These are phyloP conservation scores for Mycena sanguinolenta DNA, from an alignment of 768 basidiomycete species.

Conservation along the genomic window DNA sequence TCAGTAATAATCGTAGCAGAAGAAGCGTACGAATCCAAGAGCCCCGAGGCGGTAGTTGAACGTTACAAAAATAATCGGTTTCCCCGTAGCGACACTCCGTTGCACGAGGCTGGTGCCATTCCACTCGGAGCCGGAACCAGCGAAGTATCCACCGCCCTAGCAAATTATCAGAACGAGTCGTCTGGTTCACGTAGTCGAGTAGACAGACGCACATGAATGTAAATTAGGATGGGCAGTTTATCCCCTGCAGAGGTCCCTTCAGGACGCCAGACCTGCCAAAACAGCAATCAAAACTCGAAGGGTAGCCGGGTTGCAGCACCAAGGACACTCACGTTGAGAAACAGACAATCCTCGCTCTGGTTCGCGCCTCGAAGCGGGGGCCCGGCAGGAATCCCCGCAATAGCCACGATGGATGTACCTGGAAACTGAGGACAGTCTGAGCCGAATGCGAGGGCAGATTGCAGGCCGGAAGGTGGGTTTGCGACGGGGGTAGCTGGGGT, in stretches of 20 bases:
- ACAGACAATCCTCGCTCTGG: constrained; percentile 20
- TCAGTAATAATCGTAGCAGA: neutral
- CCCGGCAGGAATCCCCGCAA: neutral
- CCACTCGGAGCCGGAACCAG: constrained; percentile 15
- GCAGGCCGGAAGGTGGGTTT: neutral
- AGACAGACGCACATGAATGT: neutral
- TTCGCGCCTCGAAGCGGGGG: constrained; percentile 16
- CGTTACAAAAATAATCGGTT: constrained; percentile 1
- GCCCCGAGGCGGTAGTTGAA: constrained; percentile 12
- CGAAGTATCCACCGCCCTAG: constrained; percentile 15
- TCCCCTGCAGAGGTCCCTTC: neutral
- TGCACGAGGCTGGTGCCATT: constrained; percentile 6
- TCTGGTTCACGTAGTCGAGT: too few relatives aligned
- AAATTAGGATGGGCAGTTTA: neutral
- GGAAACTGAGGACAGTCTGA: constrained; percentile 19
- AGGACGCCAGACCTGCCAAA: neutral
- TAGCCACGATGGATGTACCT: neutral
- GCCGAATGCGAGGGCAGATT: constrained; percentile 8
- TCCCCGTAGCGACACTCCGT: constrained; percentile 6
- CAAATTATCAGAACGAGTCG: neutral
- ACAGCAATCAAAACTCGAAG: neutral
- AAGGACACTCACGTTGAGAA: constrained; percentile 10
- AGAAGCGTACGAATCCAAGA: constrained; percentile 1
- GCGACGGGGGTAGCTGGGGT: neutral
- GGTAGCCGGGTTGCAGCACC: neutral